Conservation (phyloP, 495 filamentous ascomycete species). For the Platismatia glauca region DNA sequence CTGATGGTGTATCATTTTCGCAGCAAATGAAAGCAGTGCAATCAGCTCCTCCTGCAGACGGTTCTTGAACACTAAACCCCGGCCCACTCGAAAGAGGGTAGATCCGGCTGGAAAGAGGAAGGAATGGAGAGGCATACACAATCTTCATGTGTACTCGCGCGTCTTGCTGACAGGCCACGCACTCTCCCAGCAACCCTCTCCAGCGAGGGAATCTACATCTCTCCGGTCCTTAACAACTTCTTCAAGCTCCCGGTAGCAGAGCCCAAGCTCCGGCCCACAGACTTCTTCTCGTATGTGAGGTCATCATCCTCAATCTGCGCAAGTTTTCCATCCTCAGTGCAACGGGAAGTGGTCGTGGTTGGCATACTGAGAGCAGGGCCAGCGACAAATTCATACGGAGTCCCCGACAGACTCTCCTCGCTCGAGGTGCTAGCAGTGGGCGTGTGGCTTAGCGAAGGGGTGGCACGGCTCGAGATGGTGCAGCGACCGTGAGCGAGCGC, state of each 20-base stretch:
- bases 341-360: slow-evolving; percentile 23
- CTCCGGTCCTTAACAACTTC: slow-evolving; percentile 13
- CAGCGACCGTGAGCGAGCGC: slow-evolving; percentile 13
- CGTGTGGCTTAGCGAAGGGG: slow-evolving; percentile 35
- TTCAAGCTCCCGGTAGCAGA: slow-evolving; percentile 23
- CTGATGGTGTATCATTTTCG: neutral
- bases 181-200: slow-evolving; percentile 25
- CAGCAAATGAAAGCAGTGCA: neutral
- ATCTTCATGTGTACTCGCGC: neutral
- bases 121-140: slow-evolving; percentile 20
- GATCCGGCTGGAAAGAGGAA: slow-evolving; percentile 21
- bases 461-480: slow-evolving; percentile 24
- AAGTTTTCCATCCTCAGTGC: slow-evolving; percentile 14
- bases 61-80: neutral
- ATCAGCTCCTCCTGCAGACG: neutral
- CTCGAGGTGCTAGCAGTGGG: slow-evolving; percentile 39
- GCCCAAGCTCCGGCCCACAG: slow-evolving; percentile 1
- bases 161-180: neutral
- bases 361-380: slow-evolving; percentile 26
- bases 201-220: slow-evolving; percentile 5
- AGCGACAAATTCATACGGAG: slow-evolving; percentile 27
- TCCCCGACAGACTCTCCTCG: slow-evolving; percentile 32
- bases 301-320: slow-evolving; percentile 9
- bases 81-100: neutral
- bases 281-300: slow-evolving; percentile 22